Evolutionary conservation across 2,329 filamentous ascomycete species (phyloP), one percentile per base, ranked within the genome.

Genomic region (Botrytis hyacinthi): DNA sequence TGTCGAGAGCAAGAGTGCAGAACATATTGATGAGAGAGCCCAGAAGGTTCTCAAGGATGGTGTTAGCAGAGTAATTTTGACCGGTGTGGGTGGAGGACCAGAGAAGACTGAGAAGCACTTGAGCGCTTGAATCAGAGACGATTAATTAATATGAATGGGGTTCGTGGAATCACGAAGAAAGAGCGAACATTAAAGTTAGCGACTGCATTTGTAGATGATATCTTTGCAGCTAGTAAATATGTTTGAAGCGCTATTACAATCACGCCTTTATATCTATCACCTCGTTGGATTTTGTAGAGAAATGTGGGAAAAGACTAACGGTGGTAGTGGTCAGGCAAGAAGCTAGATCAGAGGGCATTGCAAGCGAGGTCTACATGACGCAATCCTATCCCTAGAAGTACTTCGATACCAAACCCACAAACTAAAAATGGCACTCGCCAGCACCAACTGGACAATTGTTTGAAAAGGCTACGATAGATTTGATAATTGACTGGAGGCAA

Each of bases 41-140:
- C 84, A 92, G 5, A 84, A 86, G 65, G 86, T 89, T 51, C 83
- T 99, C 77, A 90, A 91, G 84, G 88, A 90, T 59, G 96, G 96
- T 40, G 91, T 99, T 8, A 94, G 91, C 83, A 89, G 95, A 76
- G 91, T 99, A 54, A 99, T 99, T 78, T 85, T 95, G 84, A 98
- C 97, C 10, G 88, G 91, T 70, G 96, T 99, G 61, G 96, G 96
- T 1, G 93, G 97, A 81, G 96, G 95, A 0, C 96, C 96, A 0
- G 84, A 92, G 76, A 93, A 89, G 86, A 93, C 94, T 7, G 88
- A 95, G 26, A 88, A 95, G 81, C 91, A 91, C 80, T 84, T 98
- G 75, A 88, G 97, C 75, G 88, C 63, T 61, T 73, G 12, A 68
- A 7, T 48, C 9, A n/a, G 44, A 32, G 6, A 3, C 22, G 12